phyloP scores from a whole-genome alignment of 148 eudicot species.

The Salicornia ramosissima region DNA sequence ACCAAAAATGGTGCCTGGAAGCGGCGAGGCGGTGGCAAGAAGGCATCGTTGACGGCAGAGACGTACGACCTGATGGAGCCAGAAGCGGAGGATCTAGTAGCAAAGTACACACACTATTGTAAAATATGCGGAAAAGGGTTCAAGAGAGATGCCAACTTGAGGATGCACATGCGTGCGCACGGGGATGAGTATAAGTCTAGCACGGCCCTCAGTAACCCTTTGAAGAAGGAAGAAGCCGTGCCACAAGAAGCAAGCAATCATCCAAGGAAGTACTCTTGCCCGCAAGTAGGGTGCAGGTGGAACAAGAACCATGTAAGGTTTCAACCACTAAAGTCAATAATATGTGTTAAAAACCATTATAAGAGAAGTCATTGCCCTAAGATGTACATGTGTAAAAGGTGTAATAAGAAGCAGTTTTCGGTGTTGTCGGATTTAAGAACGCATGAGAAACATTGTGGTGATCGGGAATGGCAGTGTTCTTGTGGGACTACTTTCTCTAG shows the following conservation, averaged over 20 bases:
- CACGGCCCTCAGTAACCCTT: constrained; percentile 63
- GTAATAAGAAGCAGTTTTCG: constrained; percentile 66
- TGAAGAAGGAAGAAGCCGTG: constrained; percentile 30
- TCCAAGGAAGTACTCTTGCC: constrained; percentile 73
- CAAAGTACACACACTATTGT: constrained; percentile 81
- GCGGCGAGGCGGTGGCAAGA: background rate
- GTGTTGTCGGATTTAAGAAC: constrained; percentile 77
- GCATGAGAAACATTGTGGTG: constrained; percentile 94
- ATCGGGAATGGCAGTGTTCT: constrained; percentile 73
- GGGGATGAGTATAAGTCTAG: constrained; percentile 83
- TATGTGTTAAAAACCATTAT: constrained; percentile 89
- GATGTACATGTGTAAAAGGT: constrained; percentile 75
- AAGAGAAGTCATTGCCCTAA: constrained; percentile 91
- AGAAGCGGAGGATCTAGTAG: constrained; percentile 59
- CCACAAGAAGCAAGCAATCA: background rate
- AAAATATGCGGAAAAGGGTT: constrained; percentile 85
- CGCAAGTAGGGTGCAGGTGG: constrained; percentile 84
- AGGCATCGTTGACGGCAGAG: background rate
- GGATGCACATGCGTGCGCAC: constrained; percentile 97
- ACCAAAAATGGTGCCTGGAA: background rate
- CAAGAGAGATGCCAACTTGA: constrained; percentile 77
- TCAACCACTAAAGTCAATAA: constrained; percentile 82
- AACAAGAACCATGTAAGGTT: constrained; percentile 69
- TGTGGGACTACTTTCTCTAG: constrained; percentile 92
- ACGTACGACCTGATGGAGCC: constrained; percentile 52